These are phyloP conservation scores for Rhodotorula paludigena DNA, from an alignment of 768 basidiomycete species.

Conservation along the genomic window DNA sequence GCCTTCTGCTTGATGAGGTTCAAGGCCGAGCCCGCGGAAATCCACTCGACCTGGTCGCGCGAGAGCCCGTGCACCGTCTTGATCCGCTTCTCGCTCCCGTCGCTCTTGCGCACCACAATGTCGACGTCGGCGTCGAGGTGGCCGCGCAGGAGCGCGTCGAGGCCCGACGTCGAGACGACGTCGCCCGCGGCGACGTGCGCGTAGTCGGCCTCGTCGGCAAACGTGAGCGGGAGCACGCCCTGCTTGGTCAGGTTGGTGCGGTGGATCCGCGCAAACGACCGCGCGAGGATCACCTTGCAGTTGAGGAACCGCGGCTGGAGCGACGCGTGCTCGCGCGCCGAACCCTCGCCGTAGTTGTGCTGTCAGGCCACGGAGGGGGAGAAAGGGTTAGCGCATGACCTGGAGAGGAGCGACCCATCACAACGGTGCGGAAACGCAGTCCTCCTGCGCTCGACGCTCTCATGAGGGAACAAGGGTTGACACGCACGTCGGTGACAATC, in stretches of 20 bases:
- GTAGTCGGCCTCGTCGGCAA: conserved; percentile 80
- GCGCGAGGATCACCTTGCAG: conserved; percentile 48
- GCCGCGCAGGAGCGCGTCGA: conserved; percentile 57
- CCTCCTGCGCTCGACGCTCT: no score
- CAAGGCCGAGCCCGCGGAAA: conserved; percentile 78
- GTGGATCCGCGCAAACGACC: conserved; percentile 96
- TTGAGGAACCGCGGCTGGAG: conserved; percentile 72
- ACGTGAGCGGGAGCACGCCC: conserved; percentile 94
- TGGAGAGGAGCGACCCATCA: no score
- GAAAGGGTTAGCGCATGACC: not conserved
- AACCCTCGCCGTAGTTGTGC: conserved; percentile 90
- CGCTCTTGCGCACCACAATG: conserved; percentile 57
- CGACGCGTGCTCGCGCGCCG: conserved; percentile 94
- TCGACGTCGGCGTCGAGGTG: conserved; percentile 44
- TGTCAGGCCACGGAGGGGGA: conserved; percentile 9
- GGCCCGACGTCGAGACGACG: conserved; percentile 72
- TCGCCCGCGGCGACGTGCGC: conserved; percentile 72
- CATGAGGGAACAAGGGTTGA: not conserved
- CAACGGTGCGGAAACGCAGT: no score
- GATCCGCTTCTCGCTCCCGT: conserved; percentile 18
- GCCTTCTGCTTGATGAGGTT: conserved; percentile 61
- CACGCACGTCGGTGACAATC: conserved; percentile 71
- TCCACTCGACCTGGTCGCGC: conserved; percentile 81
- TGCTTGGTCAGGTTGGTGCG: conserved; percentile 71
- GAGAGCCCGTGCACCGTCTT: conserved; percentile 82